phyloP scores from a whole-genome alignment of 108 stramenopile genomes.

The Nitzschia sp. region DNA sequence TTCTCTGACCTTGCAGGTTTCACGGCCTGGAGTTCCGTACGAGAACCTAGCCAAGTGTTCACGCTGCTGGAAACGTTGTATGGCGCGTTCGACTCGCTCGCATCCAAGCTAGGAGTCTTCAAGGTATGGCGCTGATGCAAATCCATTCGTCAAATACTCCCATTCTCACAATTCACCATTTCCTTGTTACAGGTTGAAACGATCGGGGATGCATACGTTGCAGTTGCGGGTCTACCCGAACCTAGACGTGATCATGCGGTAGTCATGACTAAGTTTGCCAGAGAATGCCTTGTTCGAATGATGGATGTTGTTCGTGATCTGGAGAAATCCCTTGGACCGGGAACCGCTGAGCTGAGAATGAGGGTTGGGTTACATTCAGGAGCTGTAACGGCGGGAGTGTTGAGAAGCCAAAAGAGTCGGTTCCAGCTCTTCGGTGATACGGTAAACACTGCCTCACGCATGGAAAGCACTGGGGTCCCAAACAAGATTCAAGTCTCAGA shows the following conservation, averaged over 20 bases:
- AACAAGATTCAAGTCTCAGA: conserved; percentile 12
- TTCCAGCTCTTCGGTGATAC: conserved; percentile 19
- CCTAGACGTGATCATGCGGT: conserved; percentile 14
- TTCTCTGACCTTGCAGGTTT: conserved; percentile 44
- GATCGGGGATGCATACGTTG: conserved; percentile 18
- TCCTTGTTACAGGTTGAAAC: background rate
- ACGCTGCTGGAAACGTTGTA: conserved; percentile 52
- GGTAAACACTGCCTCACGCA: conserved; percentile 6
- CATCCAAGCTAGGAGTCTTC: conserved; percentile 20
- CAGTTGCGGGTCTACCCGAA: conserved; percentile 16
- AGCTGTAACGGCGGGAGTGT: conserved; percentile 4
- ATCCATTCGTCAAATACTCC: background rate
- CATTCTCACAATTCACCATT: background rate
- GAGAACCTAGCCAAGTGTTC: conserved; percentile 55
- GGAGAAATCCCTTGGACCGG: conserved; percentile 11
- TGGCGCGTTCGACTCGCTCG: conserved; percentile 52
- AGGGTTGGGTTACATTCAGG: conserved; percentile 49
- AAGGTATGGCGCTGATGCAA: conserved; percentile 5
- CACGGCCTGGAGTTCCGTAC: conserved; percentile 54
- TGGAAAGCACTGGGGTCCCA: conserved; percentile 7
- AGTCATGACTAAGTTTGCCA: conserved; percentile 17
- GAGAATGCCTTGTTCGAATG: conserved; percentile 11
- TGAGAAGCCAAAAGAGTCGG: background rate
- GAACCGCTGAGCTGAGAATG: conserved; percentile 33
- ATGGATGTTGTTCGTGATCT: background rate